These are phyloP conservation scores for Wallacemonas sp. DNA, from an alignment of 208 protist species.

Conservation along the genomic window DNA sequence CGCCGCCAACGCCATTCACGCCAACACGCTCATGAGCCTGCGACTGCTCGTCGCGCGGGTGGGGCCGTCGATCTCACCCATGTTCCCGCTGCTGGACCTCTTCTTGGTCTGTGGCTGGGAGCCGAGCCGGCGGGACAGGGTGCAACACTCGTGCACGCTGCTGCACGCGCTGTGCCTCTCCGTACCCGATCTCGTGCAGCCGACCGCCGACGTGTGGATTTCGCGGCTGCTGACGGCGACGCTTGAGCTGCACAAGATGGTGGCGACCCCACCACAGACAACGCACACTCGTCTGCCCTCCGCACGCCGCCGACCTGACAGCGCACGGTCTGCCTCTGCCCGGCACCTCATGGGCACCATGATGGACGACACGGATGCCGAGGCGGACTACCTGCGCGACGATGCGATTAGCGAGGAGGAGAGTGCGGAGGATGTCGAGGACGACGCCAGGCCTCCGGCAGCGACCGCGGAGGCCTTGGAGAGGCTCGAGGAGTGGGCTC, in stretches of 20 bases:
- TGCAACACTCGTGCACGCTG: slow-evolving; percentile 63
- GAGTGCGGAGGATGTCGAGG: neutral
- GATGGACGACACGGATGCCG: too few species aligned
- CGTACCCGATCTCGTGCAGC: slow-evolving; percentile 66
- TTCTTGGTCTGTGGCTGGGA: slow-evolving; percentile 65
- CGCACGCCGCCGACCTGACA: too few species aligned
- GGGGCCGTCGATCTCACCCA: slow-evolving; percentile 53
- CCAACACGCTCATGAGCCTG: slow-evolving; percentile 14
- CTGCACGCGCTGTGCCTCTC: slow-evolving; percentile 56
- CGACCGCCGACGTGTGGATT: slow-evolving; percentile 60
- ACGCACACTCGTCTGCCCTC: slow-evolving; percentile 8
- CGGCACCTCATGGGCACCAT: too few species aligned
- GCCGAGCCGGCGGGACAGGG: slow-evolving; percentile 23
- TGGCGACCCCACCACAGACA: neutral
- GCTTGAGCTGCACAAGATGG: slow-evolving; percentile 28
- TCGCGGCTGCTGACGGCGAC: slow-evolving; percentile 55
- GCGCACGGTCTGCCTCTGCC: too few species aligned
- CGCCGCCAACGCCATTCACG: slow-evolving; percentile 2
- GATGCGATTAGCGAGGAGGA: neutral
- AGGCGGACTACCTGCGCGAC: too few species aligned
- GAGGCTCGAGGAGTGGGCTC: slow-evolving; percentile 18
- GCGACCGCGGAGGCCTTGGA: slow-evolving; percentile 1
- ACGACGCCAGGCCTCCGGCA: neutral
- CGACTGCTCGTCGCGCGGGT: slow-evolving; percentile 49
- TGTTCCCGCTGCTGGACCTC: slow-evolving; percentile 63